Base-by-base conservation (phyloP, 306 rosid species). In the Corylus avellana region DNA sequence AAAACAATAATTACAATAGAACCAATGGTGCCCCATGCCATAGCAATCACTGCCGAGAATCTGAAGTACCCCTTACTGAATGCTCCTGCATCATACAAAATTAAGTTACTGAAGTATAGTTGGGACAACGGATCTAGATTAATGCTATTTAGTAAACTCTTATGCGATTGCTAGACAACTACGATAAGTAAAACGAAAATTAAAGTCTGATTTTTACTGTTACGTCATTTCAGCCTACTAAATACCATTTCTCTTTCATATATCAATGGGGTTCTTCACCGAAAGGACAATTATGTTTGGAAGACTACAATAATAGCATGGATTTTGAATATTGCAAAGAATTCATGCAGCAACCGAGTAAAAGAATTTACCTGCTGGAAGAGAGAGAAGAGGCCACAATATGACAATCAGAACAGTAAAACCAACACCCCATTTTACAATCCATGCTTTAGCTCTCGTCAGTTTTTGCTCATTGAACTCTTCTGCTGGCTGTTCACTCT, bases 1-100 rank as follows among this genome's bases (percentile, higher is more conserved):
- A 92, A 86, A 48, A 82, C 86, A 50, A 94, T 90, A 72, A 94
- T 94, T 58, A 86, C 92, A 20, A 85, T 87, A 4, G 98, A 94
- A 63, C 93, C 98, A 74, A 92, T 72, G 10, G 94, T 89, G 1
- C 98, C 98, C 97, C 97, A 92, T 25, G 79, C 97, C 83, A 91
- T 84, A 55, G 98, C 93, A 83, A 94, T 87, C 80, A 92, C 90
- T 20, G 97, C 94, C 98, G 96, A 94, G 72, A 92, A 87, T 83
- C 84, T 87, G 87, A 94, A 90, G 86, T 92, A 94, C 18, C 94
- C 91, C 76, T 79, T 12, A 77, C 86, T 86, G 74, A 91, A 94
- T 76, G 74, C 92, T 20, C 98, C 97, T 92, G 90, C 82, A 83
- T 49, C 13, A 62, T 75, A 46, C 69, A 66, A 50, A 77, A 81